Percentiles rank a stretch among this genome's conserved stretches.
These are phyloP conservation scores for Penicillium sp. DNA, from an alignment of 2,329 filamentous ascomycete species.

Conservation along the genomic window DNA sequence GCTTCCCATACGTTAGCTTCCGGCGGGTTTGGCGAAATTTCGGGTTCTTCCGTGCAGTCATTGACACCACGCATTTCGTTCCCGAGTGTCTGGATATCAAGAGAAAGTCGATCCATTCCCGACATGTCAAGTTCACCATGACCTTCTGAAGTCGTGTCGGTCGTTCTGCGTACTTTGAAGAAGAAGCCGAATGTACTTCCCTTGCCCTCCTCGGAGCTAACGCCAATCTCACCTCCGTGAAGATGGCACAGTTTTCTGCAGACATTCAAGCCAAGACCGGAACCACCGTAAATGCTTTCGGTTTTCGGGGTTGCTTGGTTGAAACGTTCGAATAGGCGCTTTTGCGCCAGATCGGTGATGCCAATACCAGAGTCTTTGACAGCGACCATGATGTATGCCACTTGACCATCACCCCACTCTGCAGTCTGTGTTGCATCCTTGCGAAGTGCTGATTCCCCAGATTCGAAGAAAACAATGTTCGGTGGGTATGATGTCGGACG, in stretches of 20 bases:
- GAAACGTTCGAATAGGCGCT: slow-evolving; percentile 75
- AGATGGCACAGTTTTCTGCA: slow-evolving; percentile 77
- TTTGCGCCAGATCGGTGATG: slow-evolving; percentile 70
- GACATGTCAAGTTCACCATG: neutral
- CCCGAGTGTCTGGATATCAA: slow-evolving; percentile 21
- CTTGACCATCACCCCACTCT: slow-evolving; percentile 60
- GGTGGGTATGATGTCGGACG: slow-evolving; percentile 47
- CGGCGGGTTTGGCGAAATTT: slow-evolving; percentile 16
- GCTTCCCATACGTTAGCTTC: slow-evolving; percentile 14
- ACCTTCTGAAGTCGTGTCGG: neutral
- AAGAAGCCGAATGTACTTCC: slow-evolving; percentile 63
- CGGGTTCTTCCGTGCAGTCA: slow-evolving; percentile 9
- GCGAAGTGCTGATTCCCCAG: slow-evolving; percentile 18
- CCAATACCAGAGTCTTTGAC: slow-evolving; percentile 78
- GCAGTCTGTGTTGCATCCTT: slow-evolving; percentile 40
- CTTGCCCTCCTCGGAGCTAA: slow-evolving; percentile 58
- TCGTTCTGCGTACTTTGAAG: slow-evolving; percentile 47
- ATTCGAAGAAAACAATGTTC: slow-evolving; percentile 37
- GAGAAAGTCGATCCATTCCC: slow-evolving; percentile 19
- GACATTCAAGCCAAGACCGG: slow-evolving; percentile 77
- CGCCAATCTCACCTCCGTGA: slow-evolving; percentile 77
- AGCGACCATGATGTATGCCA: slow-evolving; percentile 69
- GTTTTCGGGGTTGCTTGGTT: slow-evolving; percentile 75
- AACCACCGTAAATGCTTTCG: slow-evolving; percentile 77
- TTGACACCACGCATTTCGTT: slow-evolving; percentile 19